Base-by-base conservation (phyloP, 1,139 yeast species). In the Lodderomyces elongisporus region DNA sequence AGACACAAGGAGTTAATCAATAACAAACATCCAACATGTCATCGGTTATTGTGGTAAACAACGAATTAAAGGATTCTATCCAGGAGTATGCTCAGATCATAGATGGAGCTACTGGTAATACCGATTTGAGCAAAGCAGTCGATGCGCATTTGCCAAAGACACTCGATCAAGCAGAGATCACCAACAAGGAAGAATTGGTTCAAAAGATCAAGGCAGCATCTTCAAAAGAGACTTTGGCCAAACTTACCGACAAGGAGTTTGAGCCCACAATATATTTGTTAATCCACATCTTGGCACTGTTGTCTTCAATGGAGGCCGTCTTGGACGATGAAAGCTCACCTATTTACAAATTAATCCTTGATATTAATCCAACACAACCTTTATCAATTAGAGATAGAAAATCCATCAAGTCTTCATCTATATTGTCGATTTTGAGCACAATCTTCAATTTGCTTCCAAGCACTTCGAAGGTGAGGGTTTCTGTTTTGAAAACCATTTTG, bases 371-470 rank as follows among this genome's bases (percentile, higher is more conserved):
- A 33, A 44, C 48, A 26, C 57, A 60, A 42, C 64, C 60, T 43
- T 66, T 68, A 29, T 55, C 69, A 23, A 59, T 68, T 47, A 64
- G 73, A 55, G 74, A 69, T 52, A 64, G 74, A 54, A 65, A 58
- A 48, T 57, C 70, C 29, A 63, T 69, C 42, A 67, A 63, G 44
- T 52, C 71, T 20, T 58, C 71, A 36, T 62, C 70, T 32, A 53
- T 69, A 24, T 56, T 69, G 48, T 66, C 73, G 16, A 58, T 60
- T 39, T 58, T 68, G 39, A 65, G 62, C 47, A 64, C 65, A 28
- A 53, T 65, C 32, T 69, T 69, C 62, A 69, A 69, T 56, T 62
- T 66, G 41, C 49, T 68, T 38, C 66, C 70, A 22, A 56, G 47
- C 33, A 41, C 54, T 14, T 62, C 70, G 29, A 37, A 48, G 25